phyloP scores from a whole-genome alignment of 768 basidiomycete species.

The Termitomyces sp. region DNA sequence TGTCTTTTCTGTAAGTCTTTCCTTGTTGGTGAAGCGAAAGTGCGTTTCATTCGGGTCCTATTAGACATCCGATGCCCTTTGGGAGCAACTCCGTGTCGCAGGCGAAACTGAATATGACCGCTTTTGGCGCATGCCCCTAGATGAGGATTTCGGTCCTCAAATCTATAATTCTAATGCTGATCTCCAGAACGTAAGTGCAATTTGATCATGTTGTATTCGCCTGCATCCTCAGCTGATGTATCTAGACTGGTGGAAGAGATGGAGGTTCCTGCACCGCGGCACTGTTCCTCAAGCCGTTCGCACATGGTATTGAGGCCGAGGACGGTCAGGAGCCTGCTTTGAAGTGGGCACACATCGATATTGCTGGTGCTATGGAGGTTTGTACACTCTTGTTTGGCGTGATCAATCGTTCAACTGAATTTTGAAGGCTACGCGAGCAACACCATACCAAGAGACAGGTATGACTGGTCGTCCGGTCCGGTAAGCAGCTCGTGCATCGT shows the following conservation, averaged over 20 bases:
- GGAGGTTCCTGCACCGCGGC: slow-evolving; percentile 80
- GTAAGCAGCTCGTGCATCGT: slow-evolving; percentile 34
- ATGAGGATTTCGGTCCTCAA: slow-evolving; percentile 74
- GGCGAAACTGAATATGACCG: slow-evolving; percentile 74
- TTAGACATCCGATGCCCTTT: slow-evolving; percentile 71
- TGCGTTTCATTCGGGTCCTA: neutral
- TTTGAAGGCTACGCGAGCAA: slow-evolving; percentile 42
- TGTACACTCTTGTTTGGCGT: slow-evolving; percentile 11
- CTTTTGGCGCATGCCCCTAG: slow-evolving; percentile 89
- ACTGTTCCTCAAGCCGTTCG: slow-evolving; percentile 81
- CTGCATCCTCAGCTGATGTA: neutral
- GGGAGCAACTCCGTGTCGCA: slow-evolving; percentile 61
- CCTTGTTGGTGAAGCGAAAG: neutral
- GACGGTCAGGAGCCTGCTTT: slow-evolving; percentile 48
- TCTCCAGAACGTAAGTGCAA: slow-evolving; percentile 58
- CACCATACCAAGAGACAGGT: slow-evolving; percentile 63
- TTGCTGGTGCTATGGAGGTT: slow-evolving; percentile 75
- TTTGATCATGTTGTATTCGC: neutral
- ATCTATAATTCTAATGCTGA: slow-evolving; percentile 79
- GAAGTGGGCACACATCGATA: slow-evolving; percentile 87
- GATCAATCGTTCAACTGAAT: neutral
- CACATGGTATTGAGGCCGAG: slow-evolving; percentile 64
- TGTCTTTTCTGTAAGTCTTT: slow-evolving; percentile 62
- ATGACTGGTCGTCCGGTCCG: slow-evolving; percentile 80
- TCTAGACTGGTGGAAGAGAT: slow-evolving; percentile 63